These are phyloP conservation scores for Geotrichum siamense DNA, from an alignment of 1,139 yeast genomes.

Conservation along the genomic window DNA sequence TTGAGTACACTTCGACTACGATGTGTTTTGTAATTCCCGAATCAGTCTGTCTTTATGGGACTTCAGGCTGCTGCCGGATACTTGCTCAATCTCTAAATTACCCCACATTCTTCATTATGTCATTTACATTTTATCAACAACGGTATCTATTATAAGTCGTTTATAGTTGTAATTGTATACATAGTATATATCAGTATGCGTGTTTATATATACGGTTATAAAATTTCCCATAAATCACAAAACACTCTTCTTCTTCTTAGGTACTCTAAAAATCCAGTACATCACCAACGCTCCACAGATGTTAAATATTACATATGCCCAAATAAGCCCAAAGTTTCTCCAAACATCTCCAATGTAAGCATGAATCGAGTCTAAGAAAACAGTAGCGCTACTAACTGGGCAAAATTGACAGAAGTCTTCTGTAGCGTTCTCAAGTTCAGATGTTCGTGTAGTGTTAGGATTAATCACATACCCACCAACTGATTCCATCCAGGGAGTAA, in stretches of 20 bases:
- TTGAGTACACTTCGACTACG: too few relatives aligned
- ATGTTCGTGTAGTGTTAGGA: conserved; percentile 43
- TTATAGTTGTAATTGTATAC: too few relatives aligned
- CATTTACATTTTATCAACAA: too few relatives aligned
- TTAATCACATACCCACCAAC: conserved; percentile 49
- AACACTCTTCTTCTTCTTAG: conserved; percentile 31
- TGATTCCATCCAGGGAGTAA: conserved; percentile 36
- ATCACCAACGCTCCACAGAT: conserved; percentile 45
- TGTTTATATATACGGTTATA: too few relatives aligned
- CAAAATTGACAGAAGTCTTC: conserved; percentile 50
- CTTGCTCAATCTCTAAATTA: too few relatives aligned
- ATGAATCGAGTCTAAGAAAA: conserved; percentile 42
- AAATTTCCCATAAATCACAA: too few relatives aligned
- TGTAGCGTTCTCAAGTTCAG: conserved; percentile 23
- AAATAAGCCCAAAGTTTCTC: conserved; percentile 54
- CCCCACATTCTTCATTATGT: too few relatives aligned
- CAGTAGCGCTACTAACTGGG: conserved; percentile 46
- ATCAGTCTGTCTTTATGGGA: too few relatives aligned
- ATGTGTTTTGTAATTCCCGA: too few relatives aligned
- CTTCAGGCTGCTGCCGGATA: too few relatives aligned
- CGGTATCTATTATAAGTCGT: too few relatives aligned
- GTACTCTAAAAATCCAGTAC: conserved; percentile 78
- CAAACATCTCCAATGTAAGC: conserved; percentile 45
- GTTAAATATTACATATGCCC: conserved; percentile 48
- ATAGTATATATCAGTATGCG: too few relatives aligned